Base-by-base conservation (phyloP, 257 asterid genomes). In the Nicotiana benthamiana region DNA sequence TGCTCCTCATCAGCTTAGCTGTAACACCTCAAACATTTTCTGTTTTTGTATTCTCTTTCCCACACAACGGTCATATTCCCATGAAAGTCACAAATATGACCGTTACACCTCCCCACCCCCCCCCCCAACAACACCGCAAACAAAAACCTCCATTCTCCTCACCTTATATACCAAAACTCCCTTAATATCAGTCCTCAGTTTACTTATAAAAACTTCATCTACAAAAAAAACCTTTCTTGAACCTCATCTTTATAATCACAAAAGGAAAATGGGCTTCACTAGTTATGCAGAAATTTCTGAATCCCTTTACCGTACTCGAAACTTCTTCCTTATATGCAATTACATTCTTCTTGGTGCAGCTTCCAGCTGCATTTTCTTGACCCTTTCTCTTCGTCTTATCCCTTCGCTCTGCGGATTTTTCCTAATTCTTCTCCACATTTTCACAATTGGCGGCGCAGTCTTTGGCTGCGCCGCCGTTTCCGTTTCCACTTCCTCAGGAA, bases 401-500 rank as follows among this genome's bases (percentile, higher is more conserved):
- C 91, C 91, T 0, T 88, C 91, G 10, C 86, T 88, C 12, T 53
- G 85, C 8, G 89, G 91, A 4, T 88, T 86, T 76, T 81, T 88
- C 80, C 79, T 88, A 40, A 86, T 88, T 72, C 87, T 86, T 63
- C 89, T 88, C 83, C 89, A 88, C 77, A 66, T 84, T 82, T 32
- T 86, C 65, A 88, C 91, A 13, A 86, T 88, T 4, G 84, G 83
- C 5, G 91, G 91, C 0, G 91, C 91, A 20, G 75, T 86, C 11
- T 86, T 80, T 8, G 91, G 91, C 16, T 88, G 91, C 77, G 93
- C 97, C 20, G 93, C 91, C 5, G 88, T 91, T 1, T 86, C 91
- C 5, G 88, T 91, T 1, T 86, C 90, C 13, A 80, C 97, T 27
- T 17, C 87, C 10, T 16, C 86, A 3, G 86, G 91, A 34, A 92